phyloP scores from a whole-genome alignment of 768 basidiomycete genomes.

The Rhizopogon rudus region DNA sequence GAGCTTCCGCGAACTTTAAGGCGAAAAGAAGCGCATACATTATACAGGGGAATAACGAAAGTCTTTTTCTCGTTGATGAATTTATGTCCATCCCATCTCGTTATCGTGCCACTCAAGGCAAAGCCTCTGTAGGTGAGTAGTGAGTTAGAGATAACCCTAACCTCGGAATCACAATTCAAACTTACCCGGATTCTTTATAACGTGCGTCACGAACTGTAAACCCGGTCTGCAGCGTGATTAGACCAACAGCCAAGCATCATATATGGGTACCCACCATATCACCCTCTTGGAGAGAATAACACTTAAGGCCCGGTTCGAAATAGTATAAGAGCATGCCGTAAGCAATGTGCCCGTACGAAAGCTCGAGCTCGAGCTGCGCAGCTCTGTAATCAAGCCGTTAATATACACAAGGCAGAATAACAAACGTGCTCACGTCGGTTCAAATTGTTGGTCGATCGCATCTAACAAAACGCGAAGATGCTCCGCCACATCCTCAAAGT shows the following conservation, averaged over 20 bases:
- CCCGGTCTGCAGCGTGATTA: not conserved
- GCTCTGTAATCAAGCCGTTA: constrained; percentile 4
- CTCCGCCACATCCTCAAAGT: constrained; percentile 5
- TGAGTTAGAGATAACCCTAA: not conserved
- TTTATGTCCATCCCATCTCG: constrained; percentile 8
- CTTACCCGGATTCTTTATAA: too few species aligned
- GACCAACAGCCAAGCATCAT: not conserved
- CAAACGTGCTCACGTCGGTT: constrained; percentile 8
- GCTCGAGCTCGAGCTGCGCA: constrained; percentile 8
- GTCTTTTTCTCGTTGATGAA: not conserved
- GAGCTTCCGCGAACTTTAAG: not conserved
- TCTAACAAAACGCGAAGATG: constrained; percentile 10
- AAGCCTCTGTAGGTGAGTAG: not conserved
- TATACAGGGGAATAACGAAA: constrained; percentile 3
- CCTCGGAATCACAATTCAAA: not conserved
- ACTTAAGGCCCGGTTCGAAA: constrained; percentile 3
- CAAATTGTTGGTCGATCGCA: constrained; percentile 10
- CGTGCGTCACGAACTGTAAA: not conserved
- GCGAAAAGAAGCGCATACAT: not conserved
- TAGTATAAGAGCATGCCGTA: constrained; percentile 12
- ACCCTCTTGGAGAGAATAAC: not conserved
- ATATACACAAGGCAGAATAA: not conserved
- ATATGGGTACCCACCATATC: not conserved
- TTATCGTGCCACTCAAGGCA: not conserved
- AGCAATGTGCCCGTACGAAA: constrained; percentile 12